Evolutionary conservation across 2,329 filamentous ascomycete species (phyloP).

Genomic region (Neofusicoccum kwambonambiense): DNA sequence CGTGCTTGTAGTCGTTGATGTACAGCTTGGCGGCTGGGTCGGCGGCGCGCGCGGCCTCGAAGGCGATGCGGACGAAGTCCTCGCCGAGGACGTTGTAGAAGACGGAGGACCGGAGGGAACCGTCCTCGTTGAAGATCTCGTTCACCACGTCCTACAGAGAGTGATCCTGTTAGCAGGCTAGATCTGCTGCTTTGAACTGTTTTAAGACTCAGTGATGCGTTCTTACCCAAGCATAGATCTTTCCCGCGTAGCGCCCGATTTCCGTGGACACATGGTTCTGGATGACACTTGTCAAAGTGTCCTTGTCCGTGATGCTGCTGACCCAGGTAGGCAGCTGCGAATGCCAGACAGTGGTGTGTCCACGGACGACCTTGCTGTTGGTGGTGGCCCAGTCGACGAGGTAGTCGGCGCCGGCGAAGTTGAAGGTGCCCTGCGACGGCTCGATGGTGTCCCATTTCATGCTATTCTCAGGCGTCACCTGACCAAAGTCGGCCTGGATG

Average conservation of each 20-base stretch:
- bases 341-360: constrained; percentile 68
- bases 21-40: constrained; percentile 69
- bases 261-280: constrained; percentile 60
- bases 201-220: constrained; percentile 17
- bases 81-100: constrained; percentile 69
- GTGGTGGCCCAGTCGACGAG: constrained; percentile 58
- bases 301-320: constrained; percentile 51
- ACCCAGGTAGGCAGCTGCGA: constrained; percentile 56
- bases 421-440: constrained; percentile 51
- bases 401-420: constrained; percentile 56
- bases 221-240: constrained; percentile 56
- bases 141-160: constrained; percentile 56
- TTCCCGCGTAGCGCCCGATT: constrained; percentile 61
- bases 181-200: too few relatives aligned
- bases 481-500: constrained; percentile 62
- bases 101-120: constrained; percentile 58
- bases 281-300: constrained; percentile 55
- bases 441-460: constrained; percentile 68
- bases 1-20: constrained; percentile 66
- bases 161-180: not conserved
- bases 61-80: constrained; percentile 68
- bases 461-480: constrained; percentile 65
- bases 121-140: constrained; percentile 63
- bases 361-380: constrained; percentile 61
- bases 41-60: constrained; percentile 65